A percentile compares a stretch with the other conserved stretches of the same genome.
Conservation (phyloP, 2,329 filamentous ascomycete genomes). For the Arthrobotrys sinensis region DNA sequence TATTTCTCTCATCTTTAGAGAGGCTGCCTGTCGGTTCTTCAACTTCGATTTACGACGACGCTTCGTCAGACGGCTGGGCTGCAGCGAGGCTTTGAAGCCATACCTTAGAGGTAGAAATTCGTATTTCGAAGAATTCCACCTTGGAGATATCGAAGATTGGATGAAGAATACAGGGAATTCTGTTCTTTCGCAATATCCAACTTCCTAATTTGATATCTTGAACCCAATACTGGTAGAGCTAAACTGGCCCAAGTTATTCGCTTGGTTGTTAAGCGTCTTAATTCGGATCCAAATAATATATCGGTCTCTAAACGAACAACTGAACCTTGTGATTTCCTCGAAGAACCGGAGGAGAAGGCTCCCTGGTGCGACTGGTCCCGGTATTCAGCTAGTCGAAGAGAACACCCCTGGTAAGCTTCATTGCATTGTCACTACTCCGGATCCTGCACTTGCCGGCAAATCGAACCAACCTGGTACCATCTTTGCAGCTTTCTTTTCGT, state of each 20-base stretch:
- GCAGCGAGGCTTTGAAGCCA: constrained; percentile 20
- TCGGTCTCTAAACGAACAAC: constrained; percentile 50
- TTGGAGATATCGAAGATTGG: constrained; percentile 42
- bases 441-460: constrained; percentile 60
- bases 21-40: neutral
- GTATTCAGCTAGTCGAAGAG: constrained; percentile 29
- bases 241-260: constrained; percentile 51
- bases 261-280: constrained; percentile 61
- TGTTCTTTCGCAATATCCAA: constrained; percentile 5
- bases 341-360: constrained; percentile 45
- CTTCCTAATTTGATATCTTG: constrained; percentile 27
- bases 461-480: constrained; percentile 59
- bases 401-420: constrained; percentile 53
- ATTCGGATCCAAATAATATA: constrained; percentile 60
- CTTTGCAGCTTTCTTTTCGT: constrained; percentile 48
- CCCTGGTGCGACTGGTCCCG: constrained; percentile 53
- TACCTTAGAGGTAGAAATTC: constrained; percentile 7
- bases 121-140: constrained; percentile 16
- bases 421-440: constrained; percentile 53
- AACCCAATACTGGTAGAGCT: constrained; percentile 13
- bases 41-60: neutral
- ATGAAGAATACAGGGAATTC: constrained; percentile 41
- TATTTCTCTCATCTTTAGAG: neutral
- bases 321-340: constrained; percentile 49
- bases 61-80: neutral